phyloP scores from a whole-genome alignment of 345 rosid genomes.

The Camelina laxa region DNA sequence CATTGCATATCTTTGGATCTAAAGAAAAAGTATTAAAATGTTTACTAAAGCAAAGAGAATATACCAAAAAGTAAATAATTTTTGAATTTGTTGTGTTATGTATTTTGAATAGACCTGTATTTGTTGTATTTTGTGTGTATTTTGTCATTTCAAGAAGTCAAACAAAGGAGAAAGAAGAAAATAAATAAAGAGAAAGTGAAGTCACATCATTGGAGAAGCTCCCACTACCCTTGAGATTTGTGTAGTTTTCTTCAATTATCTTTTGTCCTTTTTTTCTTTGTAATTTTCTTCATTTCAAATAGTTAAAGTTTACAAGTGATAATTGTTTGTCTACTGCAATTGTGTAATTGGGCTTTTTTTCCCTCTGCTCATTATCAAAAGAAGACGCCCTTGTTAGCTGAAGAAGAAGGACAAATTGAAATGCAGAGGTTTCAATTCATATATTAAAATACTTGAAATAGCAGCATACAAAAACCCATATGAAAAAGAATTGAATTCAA shows the following conservation, averaged over 20 bases:
- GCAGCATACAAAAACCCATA: not conserved
- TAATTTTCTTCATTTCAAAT: constrained; percentile 9
- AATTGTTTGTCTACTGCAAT: constrained; percentile 8
- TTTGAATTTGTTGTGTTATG: constrained; percentile 19
- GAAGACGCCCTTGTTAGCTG: not conserved
- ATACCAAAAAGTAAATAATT: not conserved
- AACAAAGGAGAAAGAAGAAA: constrained; percentile 2
- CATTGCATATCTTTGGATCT: constrained; percentile 16
- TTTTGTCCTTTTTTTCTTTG: constrained; percentile 20
- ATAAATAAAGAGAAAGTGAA: constrained; percentile 21
- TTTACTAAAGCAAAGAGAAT: constrained; percentile 19
- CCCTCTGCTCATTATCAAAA: not conserved
- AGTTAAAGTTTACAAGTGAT: not conserved
- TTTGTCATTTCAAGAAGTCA: constrained; percentile 37
- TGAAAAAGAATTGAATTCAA: constrained; percentile 2
- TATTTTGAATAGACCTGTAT: not conserved
- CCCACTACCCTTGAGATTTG: constrained; percentile 48
- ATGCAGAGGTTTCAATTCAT: not conserved
- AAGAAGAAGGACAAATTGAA: not conserved
- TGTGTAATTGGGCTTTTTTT: not conserved
- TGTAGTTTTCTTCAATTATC: constrained; percentile 19
- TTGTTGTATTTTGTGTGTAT: not conserved
- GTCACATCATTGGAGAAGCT: constrained; percentile 35
- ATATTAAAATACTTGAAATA: not conserved
- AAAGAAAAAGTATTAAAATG: constrained; percentile 6